phyloP scores from a whole-genome alignment of 108 stramenopile genomes.

The Nannochloropsis granulata region DNA sequence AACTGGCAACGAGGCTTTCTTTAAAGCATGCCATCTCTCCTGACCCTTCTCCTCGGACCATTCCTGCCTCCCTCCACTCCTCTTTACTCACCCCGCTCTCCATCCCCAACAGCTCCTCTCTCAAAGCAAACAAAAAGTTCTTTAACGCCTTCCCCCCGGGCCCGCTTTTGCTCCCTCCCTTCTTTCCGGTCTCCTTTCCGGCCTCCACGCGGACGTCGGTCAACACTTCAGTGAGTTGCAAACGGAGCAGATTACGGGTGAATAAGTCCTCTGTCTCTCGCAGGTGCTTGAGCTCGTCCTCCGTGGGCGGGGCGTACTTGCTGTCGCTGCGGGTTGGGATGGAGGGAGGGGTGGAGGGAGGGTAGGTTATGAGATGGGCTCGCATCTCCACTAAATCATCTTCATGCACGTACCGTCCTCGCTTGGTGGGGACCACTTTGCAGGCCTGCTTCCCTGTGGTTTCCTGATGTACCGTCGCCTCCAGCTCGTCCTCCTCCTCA shows the following conservation, averaged over 20 bases:
- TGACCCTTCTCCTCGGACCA: no score
- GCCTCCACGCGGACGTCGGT: background rate
- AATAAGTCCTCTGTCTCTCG: background rate
- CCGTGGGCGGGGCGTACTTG: background rate
- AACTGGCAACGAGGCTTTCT: no score
- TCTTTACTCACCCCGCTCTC: background rate
- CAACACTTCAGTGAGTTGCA: background rate
- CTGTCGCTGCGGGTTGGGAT: background rate
- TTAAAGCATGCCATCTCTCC: no score
- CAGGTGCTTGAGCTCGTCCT: background rate
- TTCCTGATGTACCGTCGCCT: background rate
- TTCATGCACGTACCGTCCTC: background rate
- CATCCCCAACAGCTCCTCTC: background rate
- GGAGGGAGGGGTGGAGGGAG: background rate
- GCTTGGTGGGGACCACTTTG: background rate
- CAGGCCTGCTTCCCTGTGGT: background rate
- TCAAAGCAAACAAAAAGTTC: background rate
- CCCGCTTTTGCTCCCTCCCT: background rate
- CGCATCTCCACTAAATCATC: background rate
- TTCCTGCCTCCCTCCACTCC: no score
- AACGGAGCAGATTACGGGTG: background rate
- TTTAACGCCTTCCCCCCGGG: background rate
- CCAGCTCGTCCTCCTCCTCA: background rate
- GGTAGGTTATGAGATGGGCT: background rate
- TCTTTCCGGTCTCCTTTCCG: background rate